Evolutionary conservation across 2,329 filamentous ascomycete species (phyloP).

Genomic region (Raffaelea albimanens): DNA sequence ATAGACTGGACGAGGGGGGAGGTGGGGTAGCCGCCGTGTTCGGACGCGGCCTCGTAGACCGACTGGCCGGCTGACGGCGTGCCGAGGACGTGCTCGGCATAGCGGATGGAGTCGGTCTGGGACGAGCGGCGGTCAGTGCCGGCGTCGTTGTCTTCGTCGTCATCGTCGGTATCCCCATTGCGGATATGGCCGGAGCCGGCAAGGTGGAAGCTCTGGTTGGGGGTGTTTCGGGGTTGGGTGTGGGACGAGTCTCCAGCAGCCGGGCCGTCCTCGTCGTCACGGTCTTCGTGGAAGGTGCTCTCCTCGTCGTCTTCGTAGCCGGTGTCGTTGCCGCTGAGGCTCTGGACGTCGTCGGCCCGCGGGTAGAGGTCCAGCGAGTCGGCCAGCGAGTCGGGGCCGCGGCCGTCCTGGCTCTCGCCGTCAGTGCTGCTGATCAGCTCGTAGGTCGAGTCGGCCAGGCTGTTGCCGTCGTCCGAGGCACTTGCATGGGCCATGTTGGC

Average conservation of each 20-base stretch:
- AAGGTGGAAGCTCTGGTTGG: constrained; percentile 6
- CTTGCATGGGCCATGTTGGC: constrained; percentile 31
- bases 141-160: constrained; percentile 25
- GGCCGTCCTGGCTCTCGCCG: constrained; percentile 41
- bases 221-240: constrained; percentile 4
- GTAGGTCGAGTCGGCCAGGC: constrained; percentile 45
- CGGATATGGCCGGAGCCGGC: constrained; percentile 23
- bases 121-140: constrained; percentile 11
- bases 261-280: constrained; percentile 22
- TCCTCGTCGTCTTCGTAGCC: constrained; percentile 34
- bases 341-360: constrained; percentile 19
- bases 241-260: constrained; percentile 30
- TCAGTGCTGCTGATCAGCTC: constrained; percentile 46
- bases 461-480: constrained; percentile 35
- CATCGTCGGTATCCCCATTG: constrained; percentile 22
- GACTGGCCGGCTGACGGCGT: constrained; percentile 26
- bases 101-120: constrained; percentile 32
- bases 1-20: constrained; percentile 24
- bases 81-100: constrained; percentile 37
- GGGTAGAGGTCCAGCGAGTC: constrained; percentile 16
- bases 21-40: constrained; percentile 12
- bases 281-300: constrained; percentile 12
- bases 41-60: constrained; percentile 15
- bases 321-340: constrained; percentile 22
- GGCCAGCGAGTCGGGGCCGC: constrained; percentile 30